Evolutionary conservation across 78 protist species (phyloP).

Genomic region (Acrasis kona): DNA sequence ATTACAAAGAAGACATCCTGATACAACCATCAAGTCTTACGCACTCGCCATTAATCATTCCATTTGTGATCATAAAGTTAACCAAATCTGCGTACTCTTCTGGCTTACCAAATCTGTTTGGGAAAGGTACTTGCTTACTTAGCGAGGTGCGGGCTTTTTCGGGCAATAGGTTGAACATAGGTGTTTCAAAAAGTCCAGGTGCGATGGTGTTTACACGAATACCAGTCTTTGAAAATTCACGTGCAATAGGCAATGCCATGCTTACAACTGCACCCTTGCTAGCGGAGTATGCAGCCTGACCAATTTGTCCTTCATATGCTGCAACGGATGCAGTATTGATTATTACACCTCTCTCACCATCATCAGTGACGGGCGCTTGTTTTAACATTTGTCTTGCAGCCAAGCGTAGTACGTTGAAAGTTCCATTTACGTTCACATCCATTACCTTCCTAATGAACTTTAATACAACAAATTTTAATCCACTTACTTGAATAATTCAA

Average conservation of each 20-base stretch:
- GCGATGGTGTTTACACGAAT: constrained; percentile 73
- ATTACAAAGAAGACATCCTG: constrained; percentile 21
- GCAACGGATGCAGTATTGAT: constrained; percentile 67
- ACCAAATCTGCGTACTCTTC: constrained; percentile 25
- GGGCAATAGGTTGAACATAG: constrained; percentile 44
- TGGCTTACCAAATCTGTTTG: constrained; percentile 28
- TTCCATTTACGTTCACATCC: constrained; percentile 50
- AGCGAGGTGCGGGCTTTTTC: constrained; percentile 26
- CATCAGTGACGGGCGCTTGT: constrained; percentile 21
- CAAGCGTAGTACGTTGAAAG: constrained; percentile 59
- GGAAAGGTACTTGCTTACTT: constrained; percentile 33
- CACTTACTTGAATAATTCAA: constrained; percentile 7
- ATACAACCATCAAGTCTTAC: constrained; percentile 69
- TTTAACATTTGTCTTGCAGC: constrained; percentile 43
- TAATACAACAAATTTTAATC: not conserved
- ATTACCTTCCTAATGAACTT: too few relatives aligned
- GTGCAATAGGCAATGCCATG: constrained; percentile 68
- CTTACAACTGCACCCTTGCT: constrained; percentile 51
- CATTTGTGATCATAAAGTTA: constrained; percentile 42
- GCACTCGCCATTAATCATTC: constrained; percentile 60
- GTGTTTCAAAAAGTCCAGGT: constrained; percentile 66
- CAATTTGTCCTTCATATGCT: constrained; percentile 73
- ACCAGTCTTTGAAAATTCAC: constrained; percentile 40
- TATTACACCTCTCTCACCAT: constrained; percentile 61
- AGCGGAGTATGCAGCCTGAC: constrained; percentile 79